Evolutionary conservation across 371 early-diverging fungal species (phyloP), one percentile per base, ranked within the genome.

Genomic region (Mortierella sp.): DNA sequence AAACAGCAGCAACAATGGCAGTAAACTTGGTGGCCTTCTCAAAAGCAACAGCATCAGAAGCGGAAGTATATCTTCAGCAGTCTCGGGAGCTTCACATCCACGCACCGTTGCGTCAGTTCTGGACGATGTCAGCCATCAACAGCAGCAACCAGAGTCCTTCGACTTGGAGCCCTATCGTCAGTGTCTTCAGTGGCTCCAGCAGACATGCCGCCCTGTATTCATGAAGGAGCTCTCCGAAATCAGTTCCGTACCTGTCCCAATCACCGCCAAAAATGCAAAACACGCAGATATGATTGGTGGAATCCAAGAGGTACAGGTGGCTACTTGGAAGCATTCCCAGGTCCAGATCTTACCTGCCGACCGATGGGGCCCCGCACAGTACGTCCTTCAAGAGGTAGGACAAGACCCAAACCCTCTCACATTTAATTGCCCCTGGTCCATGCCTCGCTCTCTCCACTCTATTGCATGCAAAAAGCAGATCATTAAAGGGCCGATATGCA

Each of bases 161-260:
- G 65, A 76, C 48, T 39, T 69, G 12, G 70, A 76, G 6, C 51
- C 24, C 27, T 70, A 76, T 37, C 78, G 78, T 44, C 70, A 69
- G 27, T 60, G 56, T 26, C 66, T 76, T 4, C 70, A 76, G 19
- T 76, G 78, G 78, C 55, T 76, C 21, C 78, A 76, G 26, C 78
- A 76, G 42, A 76, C 78, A 3, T 76, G 78, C 39, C 70, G 78
- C 7, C 78, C 78, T 14, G 70, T 76, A 27, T 70, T 76, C 43
- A 61, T 70, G 59, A 76, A 70, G 32, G 78, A 76, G 43, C 37
- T 76, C 17, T 26, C 52, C 2, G 43, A 70, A 19, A 4, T 61
- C 12, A 61, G 26, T 5, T 28, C 30, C 17, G 62, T 76, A 6
- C 65, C 70, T 28, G 70, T 70, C 4, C 78, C 70, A 8, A 76